Percentiles rank a stretch among this genome's conserved stretches.
Conservation (phyloP, 768 basidiomycete species). For the Boletus subparvulus region DNA sequence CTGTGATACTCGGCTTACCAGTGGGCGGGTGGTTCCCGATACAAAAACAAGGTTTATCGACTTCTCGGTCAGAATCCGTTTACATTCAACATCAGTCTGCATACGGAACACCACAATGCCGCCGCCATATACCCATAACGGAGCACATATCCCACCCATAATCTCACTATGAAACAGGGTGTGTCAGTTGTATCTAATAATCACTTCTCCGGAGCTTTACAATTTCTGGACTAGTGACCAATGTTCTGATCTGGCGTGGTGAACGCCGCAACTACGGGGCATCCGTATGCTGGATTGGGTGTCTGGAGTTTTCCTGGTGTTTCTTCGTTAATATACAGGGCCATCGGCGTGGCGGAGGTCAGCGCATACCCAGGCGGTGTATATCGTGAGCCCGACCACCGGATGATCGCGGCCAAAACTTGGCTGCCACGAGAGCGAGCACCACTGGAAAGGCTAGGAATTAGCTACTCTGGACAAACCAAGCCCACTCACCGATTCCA, state of each 20-base stretch:
- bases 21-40: not conserved
- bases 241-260: not conserved
- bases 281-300: not conserved
- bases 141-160: not conserved
- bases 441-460: not conserved
- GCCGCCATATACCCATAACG: not conserved
- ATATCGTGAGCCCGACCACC: not conserved
- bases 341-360: not conserved
- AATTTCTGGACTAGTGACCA: not conserved
- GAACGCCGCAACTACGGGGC: not conserved
- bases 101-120: not conserved
- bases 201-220: not conserved
- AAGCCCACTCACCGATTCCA: constrained; percentile 1
- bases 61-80: not conserved
- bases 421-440: not conserved
- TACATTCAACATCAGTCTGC: not conserved
- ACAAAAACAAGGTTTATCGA: not conserved
- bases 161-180: not conserved
- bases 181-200: too few relatives aligned
- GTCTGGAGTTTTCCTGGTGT: not conserved
- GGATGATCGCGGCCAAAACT: not conserved
- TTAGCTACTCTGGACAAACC: not conserved
- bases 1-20: too few relatives aligned
- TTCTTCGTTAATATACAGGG: not conserved
- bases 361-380: constrained; percentile 7